Evolutionary conservation across 108 stramenopile genomes (phyloP).

Genomic region (Nitzschia inconspicua): DNA sequence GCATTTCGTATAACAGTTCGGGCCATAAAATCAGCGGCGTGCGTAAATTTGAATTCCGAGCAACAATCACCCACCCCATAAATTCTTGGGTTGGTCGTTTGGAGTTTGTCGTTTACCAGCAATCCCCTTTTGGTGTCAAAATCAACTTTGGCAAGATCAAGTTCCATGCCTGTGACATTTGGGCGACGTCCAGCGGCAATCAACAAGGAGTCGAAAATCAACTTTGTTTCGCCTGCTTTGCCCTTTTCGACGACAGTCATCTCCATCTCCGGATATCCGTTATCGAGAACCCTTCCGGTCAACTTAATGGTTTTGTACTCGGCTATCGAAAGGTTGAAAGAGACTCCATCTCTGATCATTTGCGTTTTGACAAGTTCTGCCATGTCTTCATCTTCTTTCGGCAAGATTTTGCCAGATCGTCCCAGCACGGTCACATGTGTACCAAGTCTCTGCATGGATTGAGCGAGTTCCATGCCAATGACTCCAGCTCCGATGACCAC

Average conservation of each 20-base stretch:
- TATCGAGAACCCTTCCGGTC: conserved; percentile 39
- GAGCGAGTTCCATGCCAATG: conserved; percentile 89
- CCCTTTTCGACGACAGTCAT: conserved; percentile 41
- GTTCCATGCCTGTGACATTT: conserved; percentile 81
- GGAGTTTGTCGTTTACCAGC: conserved; percentile 72
- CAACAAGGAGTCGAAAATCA: conserved; percentile 64
- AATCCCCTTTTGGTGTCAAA: conserved; percentile 70
- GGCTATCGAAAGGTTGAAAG: conserved; percentile 39
- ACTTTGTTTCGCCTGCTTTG: conserved; percentile 8
- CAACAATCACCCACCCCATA: conserved; percentile 85
- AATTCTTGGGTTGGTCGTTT: conserved; percentile 64
- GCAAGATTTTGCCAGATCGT: conserved; percentile 58
- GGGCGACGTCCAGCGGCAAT: conserved; percentile 83
- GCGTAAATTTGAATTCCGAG: conserved; percentile 83
- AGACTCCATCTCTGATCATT: conserved; percentile 59
- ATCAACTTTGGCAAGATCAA: conserved; percentile 77
- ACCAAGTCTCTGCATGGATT: conserved; percentile 83
- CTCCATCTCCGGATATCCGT: conserved; percentile 44
- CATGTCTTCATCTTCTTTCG: conserved; percentile 76
- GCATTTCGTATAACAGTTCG: conserved; percentile 82
- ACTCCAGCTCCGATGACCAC: conserved; percentile 86
- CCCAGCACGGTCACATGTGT: conserved; percentile 74
- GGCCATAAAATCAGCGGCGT: conserved; percentile 88
- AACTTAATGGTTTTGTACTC: conserved; percentile 46
- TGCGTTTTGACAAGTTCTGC: conserved; percentile 49